Base-by-base conservation (phyloP, 768 basidiomycete genomes). In the Lactarius sp. region DNA sequence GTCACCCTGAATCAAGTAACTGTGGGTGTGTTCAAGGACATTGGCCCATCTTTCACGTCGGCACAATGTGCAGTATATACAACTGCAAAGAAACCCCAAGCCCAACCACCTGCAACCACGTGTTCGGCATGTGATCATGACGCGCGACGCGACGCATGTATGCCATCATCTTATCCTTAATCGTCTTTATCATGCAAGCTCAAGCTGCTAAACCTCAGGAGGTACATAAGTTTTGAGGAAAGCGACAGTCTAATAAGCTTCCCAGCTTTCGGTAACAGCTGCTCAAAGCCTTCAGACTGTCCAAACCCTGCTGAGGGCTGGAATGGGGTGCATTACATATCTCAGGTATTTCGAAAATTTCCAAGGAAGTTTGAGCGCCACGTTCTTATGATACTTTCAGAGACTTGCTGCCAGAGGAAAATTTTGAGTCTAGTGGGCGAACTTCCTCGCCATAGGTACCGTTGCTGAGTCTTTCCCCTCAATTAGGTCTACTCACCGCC, bases 281-380 rank as follows among this genome's bases (percentile, higher is more conserved):
- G 76, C 85, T 70, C 86, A 88, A 65, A 91, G 89, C 69, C 74
- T 90, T 57, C 80, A 81, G 47, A 84, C 85, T 20, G 83, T 92
- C 12, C 83, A 91, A 69, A 90, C 88, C 12, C 76, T 92, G 49
- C 75, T 92, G 6, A 80, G 79, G 64, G 88, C 90, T 9, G 86
- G 88, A 10, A 73, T 92, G 50, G 88, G 88, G 0, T 88, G 88
- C 59, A 88, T 92, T 59, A 83, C 88, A 16, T 92, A 86, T 72
- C 74, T 92, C 62, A 83, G 90, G 90, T 85, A 67, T 18, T 39
- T 14, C 22, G 55, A 55, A 53, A 16, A 59, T 68, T 44, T 7
- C 27, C 52, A 47, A 50, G 10, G 57, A 64, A 63, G 56, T 70
- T 22, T 66, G 53, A 52, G 62, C 36, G 37, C 14, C 34, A 37